Evolutionary conservation across 2,329 filamentous ascomycete species (phyloP).

Genomic region (Zymoseptoria brevis): DNA sequence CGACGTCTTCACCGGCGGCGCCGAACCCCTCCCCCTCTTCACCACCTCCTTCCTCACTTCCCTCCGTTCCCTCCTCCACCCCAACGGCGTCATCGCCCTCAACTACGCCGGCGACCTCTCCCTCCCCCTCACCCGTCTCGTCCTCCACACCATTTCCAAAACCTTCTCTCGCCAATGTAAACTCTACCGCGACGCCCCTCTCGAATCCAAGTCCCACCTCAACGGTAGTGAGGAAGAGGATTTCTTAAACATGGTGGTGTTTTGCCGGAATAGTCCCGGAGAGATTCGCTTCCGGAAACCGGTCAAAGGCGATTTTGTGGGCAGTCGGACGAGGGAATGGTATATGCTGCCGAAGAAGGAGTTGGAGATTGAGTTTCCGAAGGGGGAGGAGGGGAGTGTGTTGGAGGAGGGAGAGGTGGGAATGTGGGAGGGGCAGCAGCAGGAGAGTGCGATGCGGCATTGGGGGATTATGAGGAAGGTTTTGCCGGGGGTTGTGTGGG

Average conservation of each 20-base stretch:
- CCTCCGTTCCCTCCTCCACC: constrained; percentile 62
- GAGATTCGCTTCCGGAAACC: constrained; percentile 56
- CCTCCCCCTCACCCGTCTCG: constrained; percentile 65
- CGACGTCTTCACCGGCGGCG: constrained; percentile 95
- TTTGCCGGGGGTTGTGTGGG: constrained; percentile 71
- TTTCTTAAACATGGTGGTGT: constrained; percentile 94
- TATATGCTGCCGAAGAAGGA: constrained; percentile 69
- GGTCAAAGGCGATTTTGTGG: constrained; percentile 57
- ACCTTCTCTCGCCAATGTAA: constrained; percentile 79
- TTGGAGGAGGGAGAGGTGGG: constrained; percentile 57
- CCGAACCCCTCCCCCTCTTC: constrained; percentile 82
- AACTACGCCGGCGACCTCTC: constrained; percentile 91
- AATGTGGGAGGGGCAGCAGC: constrained; percentile 63
- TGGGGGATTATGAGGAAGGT: constrained; percentile 89
- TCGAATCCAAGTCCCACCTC: constrained; percentile 20
- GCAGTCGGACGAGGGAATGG: constrained; percentile 59
- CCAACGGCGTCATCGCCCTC: constrained; percentile 79
- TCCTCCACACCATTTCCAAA: constrained; percentile 71
- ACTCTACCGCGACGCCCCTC: constrained; percentile 72
- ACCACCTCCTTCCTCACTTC: constrained; percentile 73
- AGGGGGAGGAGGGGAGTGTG: constrained; percentile 36
- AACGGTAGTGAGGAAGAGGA: constrained; percentile 46
- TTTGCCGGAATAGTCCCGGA: constrained; percentile 63
- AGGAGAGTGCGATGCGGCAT: constrained; percentile 70
- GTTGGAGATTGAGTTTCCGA: constrained; percentile 42